Evolutionary conservation across 805 yeast genomes (phyloP).

Genomic region (Myxozyma lipomycoides): DNA sequence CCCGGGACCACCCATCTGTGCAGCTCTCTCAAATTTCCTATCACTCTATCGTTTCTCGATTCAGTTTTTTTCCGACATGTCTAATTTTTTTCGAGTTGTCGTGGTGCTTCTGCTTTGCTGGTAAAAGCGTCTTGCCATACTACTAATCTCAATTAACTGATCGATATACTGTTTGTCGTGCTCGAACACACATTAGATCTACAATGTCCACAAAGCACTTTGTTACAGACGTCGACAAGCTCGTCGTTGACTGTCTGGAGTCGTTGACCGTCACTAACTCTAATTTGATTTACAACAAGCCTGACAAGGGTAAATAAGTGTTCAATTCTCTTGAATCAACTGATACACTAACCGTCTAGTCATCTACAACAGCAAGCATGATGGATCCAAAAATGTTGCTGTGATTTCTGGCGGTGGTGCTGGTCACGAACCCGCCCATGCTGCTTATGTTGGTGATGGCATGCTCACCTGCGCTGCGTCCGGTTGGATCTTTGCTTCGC

Average conservation of each 20-base stretch:
- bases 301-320: constrained; percentile 54
- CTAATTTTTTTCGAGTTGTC: no score
- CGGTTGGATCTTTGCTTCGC: constrained; percentile 91
- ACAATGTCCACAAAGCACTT: constrained; percentile 37
- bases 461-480: constrained; percentile 81
- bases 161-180: no score
- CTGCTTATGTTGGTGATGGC: constrained; percentile 85
- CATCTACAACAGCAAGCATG: constrained; percentile 32
- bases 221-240: constrained; percentile 33
- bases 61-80: no score
- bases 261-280: constrained; percentile 58
- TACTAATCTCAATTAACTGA: no score
- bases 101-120: no score
- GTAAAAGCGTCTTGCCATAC: no score
- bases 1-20: no score
- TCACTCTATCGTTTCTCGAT: no score
- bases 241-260: constrained; percentile 44
- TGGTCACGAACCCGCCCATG: constrained; percentile 94
- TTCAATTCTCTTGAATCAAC: not conserved
- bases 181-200: no score
- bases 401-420: constrained; percentile 89
- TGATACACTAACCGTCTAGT: constrained; percentile 7
- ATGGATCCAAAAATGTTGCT: constrained; percentile 44
- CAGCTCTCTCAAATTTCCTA: no score
- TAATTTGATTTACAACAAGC: constrained; percentile 48